Percentiles rank a stretch among this genome's conserved stretches.
Evolutionary conservation across 2,329 filamentous ascomycete genomes (phyloP).

Genomic region (Colletotrichum lindemuthianum): DNA sequence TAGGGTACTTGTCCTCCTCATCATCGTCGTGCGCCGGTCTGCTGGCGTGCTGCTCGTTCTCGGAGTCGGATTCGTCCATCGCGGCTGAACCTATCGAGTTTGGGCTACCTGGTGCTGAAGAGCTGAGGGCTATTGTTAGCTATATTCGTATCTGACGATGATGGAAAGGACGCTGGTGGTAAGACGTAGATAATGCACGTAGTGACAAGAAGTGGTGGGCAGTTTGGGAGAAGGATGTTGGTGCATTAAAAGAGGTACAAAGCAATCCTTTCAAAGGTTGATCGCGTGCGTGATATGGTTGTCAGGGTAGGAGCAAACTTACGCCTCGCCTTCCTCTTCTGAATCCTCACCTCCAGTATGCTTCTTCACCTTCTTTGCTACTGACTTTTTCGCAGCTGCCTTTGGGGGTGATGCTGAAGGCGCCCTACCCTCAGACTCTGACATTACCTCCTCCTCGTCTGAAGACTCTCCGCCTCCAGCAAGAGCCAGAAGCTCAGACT

Average conservation of each 20-base stretch:
- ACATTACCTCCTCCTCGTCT: constrained; percentile 66
- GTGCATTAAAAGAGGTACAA: not conserved
- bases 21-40: constrained; percentile 58
- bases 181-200: not conserved
- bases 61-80: constrained; percentile 88
- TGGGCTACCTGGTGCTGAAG: constrained; percentile 74
- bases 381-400: constrained; percentile 46
- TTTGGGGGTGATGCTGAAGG: constrained; percentile 62
- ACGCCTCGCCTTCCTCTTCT: constrained; percentile 87
- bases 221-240: not conserved
- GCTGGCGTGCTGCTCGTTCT: constrained; percentile 54
- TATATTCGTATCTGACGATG: not conserved
- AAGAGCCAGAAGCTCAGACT: constrained; percentile 92
- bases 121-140: constrained; percentile 58
- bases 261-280: not conserved
- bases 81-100: constrained; percentile 83
- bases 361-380: constrained; percentile 59
- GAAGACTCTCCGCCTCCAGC: constrained; percentile 79
- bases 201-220: not conserved
- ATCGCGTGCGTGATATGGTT: constrained; percentile 3
- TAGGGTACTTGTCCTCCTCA: constrained; percentile 77
- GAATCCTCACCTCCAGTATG: constrained; percentile 70
- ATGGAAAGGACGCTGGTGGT: not conserved
- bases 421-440: constrained; percentile 64
- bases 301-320: constrained; percentile 55